Conservation (phyloP, 805 yeast species). For the Candida piceae region DNA sequence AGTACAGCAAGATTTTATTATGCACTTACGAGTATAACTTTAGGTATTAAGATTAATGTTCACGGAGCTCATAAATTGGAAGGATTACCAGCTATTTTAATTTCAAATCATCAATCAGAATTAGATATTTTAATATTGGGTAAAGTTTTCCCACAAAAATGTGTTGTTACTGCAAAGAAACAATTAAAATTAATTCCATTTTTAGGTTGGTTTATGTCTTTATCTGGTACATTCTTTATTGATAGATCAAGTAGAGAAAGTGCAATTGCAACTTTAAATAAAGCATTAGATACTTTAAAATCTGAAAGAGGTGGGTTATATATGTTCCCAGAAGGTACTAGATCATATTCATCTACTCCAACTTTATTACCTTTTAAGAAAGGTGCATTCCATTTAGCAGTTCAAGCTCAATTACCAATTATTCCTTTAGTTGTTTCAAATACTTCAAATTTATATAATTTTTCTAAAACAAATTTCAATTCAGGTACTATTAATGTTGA, state of each 20-base stretch:
- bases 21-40: constrained; percentile 46
- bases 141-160: constrained; percentile 76
- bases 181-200: constrained; percentile 81
- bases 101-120: constrained; percentile 89
- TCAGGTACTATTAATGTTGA: constrained; percentile 71
- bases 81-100: constrained; percentile 66
- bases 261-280: constrained; percentile 69
- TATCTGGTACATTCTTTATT: constrained; percentile 86
- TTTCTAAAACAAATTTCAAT: constrained; percentile 59
- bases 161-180: constrained; percentile 89
- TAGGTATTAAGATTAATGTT: constrained; percentile 69
- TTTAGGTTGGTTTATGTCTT: constrained; percentile 94
- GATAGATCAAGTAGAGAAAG: constrained; percentile 75
- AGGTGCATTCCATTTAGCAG: constrained; percentile 97
- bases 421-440: constrained; percentile 87
- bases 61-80: constrained; percentile 59
- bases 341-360: constrained; percentile 70
- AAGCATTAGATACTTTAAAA: constrained; percentile 61
- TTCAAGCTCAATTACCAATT: constrained; percentile 84
- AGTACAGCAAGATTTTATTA: constrained; percentile 83
- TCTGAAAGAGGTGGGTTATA: constrained; percentile 66
- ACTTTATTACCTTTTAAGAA: constrained; percentile 84
- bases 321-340: constrained; percentile 96
- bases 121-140: constrained; percentile 82
- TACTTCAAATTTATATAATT: constrained; percentile 67